Evolutionary conservation across 495 filamentous ascomycete genomes (phyloP).

Genomic region (Daldinia bambusicola): DNA sequence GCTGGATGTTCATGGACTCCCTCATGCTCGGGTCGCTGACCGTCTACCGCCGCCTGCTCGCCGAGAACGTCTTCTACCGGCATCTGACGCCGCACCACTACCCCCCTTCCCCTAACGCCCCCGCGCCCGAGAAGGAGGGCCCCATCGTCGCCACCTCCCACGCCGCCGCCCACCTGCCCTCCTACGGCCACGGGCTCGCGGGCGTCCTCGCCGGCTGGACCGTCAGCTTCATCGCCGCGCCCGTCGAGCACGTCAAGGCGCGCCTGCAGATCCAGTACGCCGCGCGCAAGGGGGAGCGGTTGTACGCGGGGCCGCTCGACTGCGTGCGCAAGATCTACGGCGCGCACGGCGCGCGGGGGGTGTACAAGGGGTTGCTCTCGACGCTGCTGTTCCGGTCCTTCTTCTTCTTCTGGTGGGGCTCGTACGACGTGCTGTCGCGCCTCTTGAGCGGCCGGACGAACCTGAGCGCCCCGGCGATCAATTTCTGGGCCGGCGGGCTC

Average conservation of each 20-base stretch:
- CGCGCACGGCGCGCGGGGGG: slow-evolving; percentile 76
- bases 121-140: slow-evolving; percentile 33
- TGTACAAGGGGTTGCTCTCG: slow-evolving; percentile 85
- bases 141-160: slow-evolving; percentile 33
- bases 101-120: no score
- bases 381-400: slow-evolving; percentile 90
- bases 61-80: slow-evolving; percentile 74
- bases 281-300: slow-evolving; percentile 73
- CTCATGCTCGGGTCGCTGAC: slow-evolving; percentile 94
- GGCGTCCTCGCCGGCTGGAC: slow-evolving; percentile 89
- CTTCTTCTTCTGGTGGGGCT: slow-evolving; percentile 98
- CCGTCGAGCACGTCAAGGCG: slow-evolving; percentile 96
- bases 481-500: slow-evolving; percentile 97
- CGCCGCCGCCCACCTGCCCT: slow-evolving; percentile 66
- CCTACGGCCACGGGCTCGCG: slow-evolving; percentile 84
- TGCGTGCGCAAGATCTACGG: slow-evolving; percentile 74
- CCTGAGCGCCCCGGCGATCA: slow-evolving; percentile 82
- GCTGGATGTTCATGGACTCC: slow-evolving; percentile 99
- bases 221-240: slow-evolving; percentile 90
- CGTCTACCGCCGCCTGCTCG: slow-evolving; percentile 83
- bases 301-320: slow-evolving; percentile 89
- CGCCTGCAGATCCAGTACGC: slow-evolving; percentile 92
- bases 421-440: slow-evolving; percentile 84
- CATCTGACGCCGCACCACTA: slow-evolving; percentile 63
- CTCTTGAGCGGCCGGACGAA: slow-evolving; percentile 70